A percentile compares a stretch with the other conserved stretches of the same genome.
Conservation (phyloP, 805 yeast genomes). For the Candida xyloterini region DNA sequence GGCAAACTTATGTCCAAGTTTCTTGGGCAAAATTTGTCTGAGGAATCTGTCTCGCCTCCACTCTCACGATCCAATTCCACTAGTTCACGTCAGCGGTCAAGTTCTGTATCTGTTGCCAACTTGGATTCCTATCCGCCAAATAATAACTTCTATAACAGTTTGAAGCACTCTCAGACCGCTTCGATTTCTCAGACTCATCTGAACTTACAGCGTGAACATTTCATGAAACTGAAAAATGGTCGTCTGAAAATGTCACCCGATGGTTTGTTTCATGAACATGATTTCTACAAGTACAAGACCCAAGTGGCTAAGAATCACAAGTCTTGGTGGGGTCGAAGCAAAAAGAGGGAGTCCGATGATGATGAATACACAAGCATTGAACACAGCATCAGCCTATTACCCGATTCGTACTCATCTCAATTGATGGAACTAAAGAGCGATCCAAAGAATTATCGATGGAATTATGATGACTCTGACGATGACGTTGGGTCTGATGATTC, state of each 20-base stretch:
- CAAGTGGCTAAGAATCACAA: constrained; percentile 28
- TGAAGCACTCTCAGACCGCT: constrained; percentile 29
- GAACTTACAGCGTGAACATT: constrained; percentile 24
- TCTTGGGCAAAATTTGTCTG: constrained; percentile 18
- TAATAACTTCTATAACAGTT: constrained; percentile 7
- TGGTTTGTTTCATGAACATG: constrained; percentile 35
- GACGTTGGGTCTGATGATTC: constrained; percentile 12
- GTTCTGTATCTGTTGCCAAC: constrained; percentile 23
- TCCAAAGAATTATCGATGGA: constrained; percentile 38
- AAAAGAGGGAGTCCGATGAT: constrained; percentile 31
- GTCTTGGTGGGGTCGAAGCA: constrained; percentile 34
- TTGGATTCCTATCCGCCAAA: constrained; percentile 16
- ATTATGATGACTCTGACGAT: constrained; percentile 37
- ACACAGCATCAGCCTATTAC: constrained; percentile 34
- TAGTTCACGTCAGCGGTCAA: constrained; percentile 20
- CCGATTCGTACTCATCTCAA: constrained; percentile 35
- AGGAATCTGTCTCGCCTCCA: constrained; percentile 25
- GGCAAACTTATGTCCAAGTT: constrained; percentile 22
- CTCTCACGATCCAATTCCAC: constrained; percentile 20
- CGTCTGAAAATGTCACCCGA: constrained; percentile 30
- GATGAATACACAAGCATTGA: constrained; percentile 28
- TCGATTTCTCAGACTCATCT: constrained; percentile 23
- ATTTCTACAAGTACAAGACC: constrained; percentile 33
- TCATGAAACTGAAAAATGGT: constrained; percentile 28
- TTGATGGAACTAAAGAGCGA: constrained; percentile 34